Evolutionary conservation across 305 asterid genomes (phyloP).

Genomic region (Vinca major): DNA sequence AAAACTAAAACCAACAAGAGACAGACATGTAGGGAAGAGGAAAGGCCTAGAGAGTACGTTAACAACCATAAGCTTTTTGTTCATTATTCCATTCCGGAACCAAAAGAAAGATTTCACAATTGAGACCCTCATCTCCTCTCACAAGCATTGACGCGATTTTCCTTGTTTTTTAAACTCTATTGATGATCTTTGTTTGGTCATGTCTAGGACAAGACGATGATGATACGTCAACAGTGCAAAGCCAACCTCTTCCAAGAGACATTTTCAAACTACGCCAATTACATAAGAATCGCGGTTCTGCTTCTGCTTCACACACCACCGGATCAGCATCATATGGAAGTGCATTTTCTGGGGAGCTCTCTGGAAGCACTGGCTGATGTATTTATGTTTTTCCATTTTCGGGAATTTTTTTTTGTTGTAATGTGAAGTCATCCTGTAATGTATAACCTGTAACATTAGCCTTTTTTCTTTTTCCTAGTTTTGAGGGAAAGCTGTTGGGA

Average conservation of each 20-base stretch:
- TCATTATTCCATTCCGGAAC: neutral
- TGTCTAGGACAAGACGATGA: conserved; percentile 59
- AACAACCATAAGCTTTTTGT: neutral
- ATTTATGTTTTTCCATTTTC: neutral
- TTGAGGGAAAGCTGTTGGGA: too few relatives aligned
- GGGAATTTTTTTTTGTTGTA: neutral
- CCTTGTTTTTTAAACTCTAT: too few relatives aligned
- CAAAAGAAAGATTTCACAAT: too few relatives aligned
- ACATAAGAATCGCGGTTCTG: conserved; percentile 49
- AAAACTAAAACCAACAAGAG: conserved; percentile 47
- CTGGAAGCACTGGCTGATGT: conserved; percentile 63
- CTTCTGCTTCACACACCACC: conserved; percentile 41
- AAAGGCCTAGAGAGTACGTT: conserved; percentile 58
- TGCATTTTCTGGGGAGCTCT: conserved; percentile 77
- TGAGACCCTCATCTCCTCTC: too few relatives aligned
- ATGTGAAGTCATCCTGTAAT: too few relatives aligned
- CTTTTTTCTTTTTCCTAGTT: neutral
- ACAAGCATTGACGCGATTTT: too few relatives aligned
- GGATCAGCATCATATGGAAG: conserved; percentile 88
- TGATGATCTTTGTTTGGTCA: neutral
- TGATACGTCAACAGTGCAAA: conserved; percentile 51
- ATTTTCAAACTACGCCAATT: conserved; percentile 81
- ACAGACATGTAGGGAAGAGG: conserved; percentile 62
- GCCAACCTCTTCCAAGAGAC: conserved; percentile 78
- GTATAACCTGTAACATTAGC: conserved; percentile 2